These are phyloP conservation scores for Coemansia javaensis DNA, from an alignment of 192 early-diverging fungal genomes.

Conservation along the genomic window DNA sequence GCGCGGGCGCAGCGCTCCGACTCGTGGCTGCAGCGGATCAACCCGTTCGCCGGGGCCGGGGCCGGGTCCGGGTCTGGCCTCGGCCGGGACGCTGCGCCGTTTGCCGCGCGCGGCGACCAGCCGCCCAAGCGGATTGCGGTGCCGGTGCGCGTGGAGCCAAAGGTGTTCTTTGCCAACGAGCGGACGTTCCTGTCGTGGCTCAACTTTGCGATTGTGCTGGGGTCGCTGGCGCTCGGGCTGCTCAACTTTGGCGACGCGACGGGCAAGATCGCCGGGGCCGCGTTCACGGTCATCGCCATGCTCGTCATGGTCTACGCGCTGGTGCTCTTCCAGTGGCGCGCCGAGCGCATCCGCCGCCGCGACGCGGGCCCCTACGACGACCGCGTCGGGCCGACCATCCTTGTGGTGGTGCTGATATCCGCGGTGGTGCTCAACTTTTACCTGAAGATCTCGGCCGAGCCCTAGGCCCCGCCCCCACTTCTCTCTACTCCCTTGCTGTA, in stretches of 20 bases:
- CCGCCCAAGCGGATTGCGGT: slow-evolving; percentile 67
- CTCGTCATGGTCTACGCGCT: slow-evolving; percentile 76
- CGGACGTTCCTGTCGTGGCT: slow-evolving; percentile 88
- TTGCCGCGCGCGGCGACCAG: slow-evolving; percentile 17
- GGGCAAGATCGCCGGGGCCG: slow-evolving; percentile 60
- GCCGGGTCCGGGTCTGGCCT: too few relatives aligned
- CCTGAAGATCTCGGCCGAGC: background rate
- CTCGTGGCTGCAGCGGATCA: slow-evolving; percentile 30
- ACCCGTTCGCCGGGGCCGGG: slow-evolving; percentile 16
- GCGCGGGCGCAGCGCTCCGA: background rate
- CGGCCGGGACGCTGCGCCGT: too few relatives aligned
- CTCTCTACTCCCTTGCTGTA: too few relatives aligned
- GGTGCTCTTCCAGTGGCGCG: slow-evolving; percentile 69
- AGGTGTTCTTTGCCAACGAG: slow-evolving; percentile 94
- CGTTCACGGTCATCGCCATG: slow-evolving; percentile 71
- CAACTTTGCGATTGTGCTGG: slow-evolving; percentile 73
- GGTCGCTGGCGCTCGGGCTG: slow-evolving; percentile 67
- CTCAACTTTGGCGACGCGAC: slow-evolving; percentile 79
- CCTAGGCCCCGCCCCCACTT: too few relatives aligned
- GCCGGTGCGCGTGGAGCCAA: slow-evolving; percentile 76
- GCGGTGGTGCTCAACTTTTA: slow-evolving; percentile 71
- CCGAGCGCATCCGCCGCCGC: slow-evolving; percentile 60
- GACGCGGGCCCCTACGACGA: slow-evolving; percentile 74
- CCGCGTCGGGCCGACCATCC: slow-evolving; percentile 11
- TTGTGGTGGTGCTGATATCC: slow-evolving; percentile 57